Evolutionary conservation across 1,284 basidiomycete species (phyloP), one percentile per base, ranked within the genome.

Genomic region (Volvariella surrecta): DNA sequence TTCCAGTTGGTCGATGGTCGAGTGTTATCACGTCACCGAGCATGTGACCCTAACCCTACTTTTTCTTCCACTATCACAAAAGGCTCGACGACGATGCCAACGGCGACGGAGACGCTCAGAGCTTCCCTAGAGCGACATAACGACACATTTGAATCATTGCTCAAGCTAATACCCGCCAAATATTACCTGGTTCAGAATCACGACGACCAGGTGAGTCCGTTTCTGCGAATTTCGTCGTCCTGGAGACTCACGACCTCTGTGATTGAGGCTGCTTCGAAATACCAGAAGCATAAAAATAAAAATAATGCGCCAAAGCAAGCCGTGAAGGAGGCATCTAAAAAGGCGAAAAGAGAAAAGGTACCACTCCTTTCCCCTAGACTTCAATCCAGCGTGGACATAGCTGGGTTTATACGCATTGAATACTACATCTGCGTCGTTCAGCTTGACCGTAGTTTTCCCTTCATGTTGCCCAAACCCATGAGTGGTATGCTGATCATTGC

Each of bases 261-360:
- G 4, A 17, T 15, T 11, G 39, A 75, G 73, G 58, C 61, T 19
- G 71, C 79, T 11, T 81, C 76, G 39, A 92, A 85, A 60, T 93
- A 83, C 62, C 87, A 89, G 61, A 92, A 91, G 66, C 87, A 93
- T 60, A 90, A 82, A 65, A 91, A 89, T 64, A 83, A 89, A 49
- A 72, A 79, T 61, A 87, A 88, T 42, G 80, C 82, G 13, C 74
- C 80, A 4, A 87, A 86, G 60, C 89, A 93, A 53, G 83, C 83
- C 37, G 73, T 88, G 40, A 91, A 93, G 59, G 88, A 93, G 62
- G 86, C 84, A 1, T 80, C 87, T 18, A 87, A 85, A 61, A 89
- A 87, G 55, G 87, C 87, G 1, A 87, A 84, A 58, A 73, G 80
- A 40, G 86, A 87, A 44, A 93, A 92, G 76, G 91, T 89, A 45